phyloP scores from a whole-genome alignment of 371 early-diverging fungal species.

The Mortierella sp. region DNA sequence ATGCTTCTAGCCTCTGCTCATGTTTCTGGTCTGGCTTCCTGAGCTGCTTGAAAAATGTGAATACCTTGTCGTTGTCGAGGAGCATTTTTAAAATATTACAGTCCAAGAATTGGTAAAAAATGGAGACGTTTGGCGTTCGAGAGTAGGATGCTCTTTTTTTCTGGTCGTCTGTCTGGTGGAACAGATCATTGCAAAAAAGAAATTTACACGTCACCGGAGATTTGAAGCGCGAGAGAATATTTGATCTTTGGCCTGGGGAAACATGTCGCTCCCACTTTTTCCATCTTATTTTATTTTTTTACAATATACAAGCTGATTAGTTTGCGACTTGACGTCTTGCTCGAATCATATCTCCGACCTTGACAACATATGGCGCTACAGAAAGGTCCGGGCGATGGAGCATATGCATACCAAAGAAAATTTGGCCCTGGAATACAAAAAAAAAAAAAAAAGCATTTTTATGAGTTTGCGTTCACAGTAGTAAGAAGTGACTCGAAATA shows the following conservation, averaged over 20 bases:
- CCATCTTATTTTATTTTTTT: neutral
- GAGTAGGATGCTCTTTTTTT: too few species aligned
- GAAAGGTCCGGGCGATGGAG: slow-evolving; percentile 53
- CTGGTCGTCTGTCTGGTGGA: too few species aligned
- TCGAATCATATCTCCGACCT: slow-evolving; percentile 45
- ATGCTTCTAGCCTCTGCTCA: too few species aligned
- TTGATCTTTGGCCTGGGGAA: too few species aligned
- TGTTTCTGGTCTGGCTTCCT: too few species aligned
- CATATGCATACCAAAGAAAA: slow-evolving; percentile 56
- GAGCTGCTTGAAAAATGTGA: too few species aligned
- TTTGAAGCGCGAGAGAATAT: too few species aligned
- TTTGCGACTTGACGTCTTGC: slow-evolving; percentile 8
- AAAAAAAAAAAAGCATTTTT: neutral
- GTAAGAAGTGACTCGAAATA: neutral
- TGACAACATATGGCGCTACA: slow-evolving; percentile 36
- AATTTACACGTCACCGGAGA: too few species aligned
- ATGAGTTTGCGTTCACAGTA: neutral
- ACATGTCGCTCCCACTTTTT: too few species aligned
- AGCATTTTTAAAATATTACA: slow-evolving; percentile 34
- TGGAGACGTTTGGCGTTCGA: too few species aligned
- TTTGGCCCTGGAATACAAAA: slow-evolving; percentile 32
- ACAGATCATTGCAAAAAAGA: too few species aligned
- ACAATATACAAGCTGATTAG: neutral
- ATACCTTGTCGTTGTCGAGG: slow-evolving; percentile 57
- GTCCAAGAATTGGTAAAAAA: neutral